phyloP scores from a whole-genome alignment of 1,284 basidiomycete genomes.

The Leccinum olivaceoglutinosum region DNA sequence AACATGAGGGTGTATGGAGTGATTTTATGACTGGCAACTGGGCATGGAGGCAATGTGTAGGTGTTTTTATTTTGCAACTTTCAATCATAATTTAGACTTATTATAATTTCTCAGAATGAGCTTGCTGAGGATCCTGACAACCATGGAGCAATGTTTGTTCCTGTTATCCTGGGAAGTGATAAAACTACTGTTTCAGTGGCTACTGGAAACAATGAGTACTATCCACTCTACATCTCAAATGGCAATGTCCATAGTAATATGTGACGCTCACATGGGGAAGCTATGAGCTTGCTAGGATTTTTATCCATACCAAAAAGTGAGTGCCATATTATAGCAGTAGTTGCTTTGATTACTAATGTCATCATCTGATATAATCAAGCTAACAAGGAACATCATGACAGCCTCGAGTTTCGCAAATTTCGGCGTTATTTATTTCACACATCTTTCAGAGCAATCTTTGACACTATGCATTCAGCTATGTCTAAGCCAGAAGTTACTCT shows the following conservation, averaged over 20 bases:
- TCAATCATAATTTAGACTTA: background rate
- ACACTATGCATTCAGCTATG: background rate
- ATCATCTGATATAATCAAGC: background rate
- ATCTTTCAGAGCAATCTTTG: background rate
- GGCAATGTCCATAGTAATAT: background rate
- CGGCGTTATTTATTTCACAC: background rate
- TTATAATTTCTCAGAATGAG: background rate
- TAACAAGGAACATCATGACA: background rate
- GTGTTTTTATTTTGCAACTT: too few relatives aligned
- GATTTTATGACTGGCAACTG: background rate
- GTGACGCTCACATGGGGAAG: background rate
- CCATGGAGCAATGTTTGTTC: background rate
- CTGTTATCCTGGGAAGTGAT: background rate
- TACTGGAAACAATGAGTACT: background rate
- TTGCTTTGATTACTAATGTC: too few relatives aligned
- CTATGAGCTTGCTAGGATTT: background rate
- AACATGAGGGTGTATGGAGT: background rate
- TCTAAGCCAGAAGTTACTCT: background rate
- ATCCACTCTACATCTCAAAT: background rate
- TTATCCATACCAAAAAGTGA: background rate
- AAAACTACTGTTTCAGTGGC: background rate
- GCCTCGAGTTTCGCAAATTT: background rate
- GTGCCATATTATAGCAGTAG: background rate
- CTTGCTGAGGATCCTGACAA: background rate
- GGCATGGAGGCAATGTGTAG: background rate